Conservation (phyloP, 2,329 filamentous ascomycete genomes). For the Thermoascus crustaceus region DNA sequence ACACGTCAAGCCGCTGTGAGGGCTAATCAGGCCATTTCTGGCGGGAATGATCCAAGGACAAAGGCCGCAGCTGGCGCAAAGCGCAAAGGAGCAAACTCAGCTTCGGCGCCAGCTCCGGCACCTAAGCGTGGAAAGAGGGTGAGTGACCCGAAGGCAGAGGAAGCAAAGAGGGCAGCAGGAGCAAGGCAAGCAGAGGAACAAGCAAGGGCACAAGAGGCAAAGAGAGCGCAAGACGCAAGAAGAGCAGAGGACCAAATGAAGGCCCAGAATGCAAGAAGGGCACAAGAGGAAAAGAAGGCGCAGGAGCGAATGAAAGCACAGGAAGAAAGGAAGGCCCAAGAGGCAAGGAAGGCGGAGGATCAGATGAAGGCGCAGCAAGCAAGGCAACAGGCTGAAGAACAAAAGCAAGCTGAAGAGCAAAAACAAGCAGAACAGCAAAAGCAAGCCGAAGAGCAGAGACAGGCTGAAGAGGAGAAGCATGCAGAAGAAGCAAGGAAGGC, state of each 20-base stretch:
- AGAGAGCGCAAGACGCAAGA: constrained; percentile 1
- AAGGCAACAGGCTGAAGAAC: no score
- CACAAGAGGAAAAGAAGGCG: constrained; percentile 20
- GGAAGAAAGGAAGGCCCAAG: no score
- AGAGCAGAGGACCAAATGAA: constrained; percentile 2
- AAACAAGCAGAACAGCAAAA: constrained; percentile 16
- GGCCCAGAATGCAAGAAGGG: constrained; percentile 1
- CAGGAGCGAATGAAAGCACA: constrained; percentile 14
- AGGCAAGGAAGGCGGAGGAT: no score
- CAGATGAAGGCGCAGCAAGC: constrained; percentile 6
- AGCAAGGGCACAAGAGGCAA: constrained; percentile 2
- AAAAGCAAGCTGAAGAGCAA: no score
- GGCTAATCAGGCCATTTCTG: constrained; percentile 34
- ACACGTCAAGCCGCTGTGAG: constrained; percentile 37
- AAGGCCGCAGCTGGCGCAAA: constrained; percentile 31
- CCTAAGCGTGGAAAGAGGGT: constrained; percentile 35
- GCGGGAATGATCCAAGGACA: constrained; percentile 23
- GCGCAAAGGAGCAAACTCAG: constrained; percentile 34
- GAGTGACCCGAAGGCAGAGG: constrained; percentile 7
- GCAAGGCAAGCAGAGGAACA: background rate
- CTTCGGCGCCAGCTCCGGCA: constrained; percentile 15
- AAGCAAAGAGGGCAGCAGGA: no score
- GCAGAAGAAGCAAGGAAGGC: no score
- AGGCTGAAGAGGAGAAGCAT: constrained; percentile 6
- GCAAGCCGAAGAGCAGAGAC: constrained; percentile 18